These are phyloP conservation scores for Coprinopsis sp. DNA, from an alignment of 768 basidiomycete species.

Conservation along the genomic window DNA sequence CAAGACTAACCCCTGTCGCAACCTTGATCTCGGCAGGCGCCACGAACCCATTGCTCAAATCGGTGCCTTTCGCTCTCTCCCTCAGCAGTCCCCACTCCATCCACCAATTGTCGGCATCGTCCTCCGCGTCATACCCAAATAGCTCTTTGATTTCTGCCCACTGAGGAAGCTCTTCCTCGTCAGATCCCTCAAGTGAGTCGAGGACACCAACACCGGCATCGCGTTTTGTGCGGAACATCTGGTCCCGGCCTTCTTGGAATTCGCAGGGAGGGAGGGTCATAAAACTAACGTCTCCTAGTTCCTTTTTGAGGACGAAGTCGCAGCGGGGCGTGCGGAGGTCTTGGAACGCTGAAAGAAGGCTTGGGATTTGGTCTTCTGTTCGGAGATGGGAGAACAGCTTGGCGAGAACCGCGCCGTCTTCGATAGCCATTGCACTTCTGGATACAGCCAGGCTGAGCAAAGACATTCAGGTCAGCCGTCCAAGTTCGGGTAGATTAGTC, in stretches of 20 bases:
- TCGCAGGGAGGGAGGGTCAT: constrained; percentile 42
- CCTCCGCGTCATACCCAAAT: constrained; percentile 53
- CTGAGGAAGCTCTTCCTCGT: constrained; percentile 23
- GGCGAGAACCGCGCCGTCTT: constrained; percentile 58
- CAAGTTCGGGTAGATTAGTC: background rate
- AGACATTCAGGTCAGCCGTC: background rate
- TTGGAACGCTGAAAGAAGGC: constrained; percentile 50
- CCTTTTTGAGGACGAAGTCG: constrained; percentile 35
- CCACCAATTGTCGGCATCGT: constrained; percentile 62
- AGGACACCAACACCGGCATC: constrained; percentile 22
- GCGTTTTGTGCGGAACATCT: constrained; percentile 27
- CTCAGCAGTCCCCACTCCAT: constrained; percentile 45
- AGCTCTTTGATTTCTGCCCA: constrained; percentile 46
- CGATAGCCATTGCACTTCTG: constrained; percentile 51
- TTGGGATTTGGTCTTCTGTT: constrained; percentile 42
- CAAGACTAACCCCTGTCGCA: background rate
- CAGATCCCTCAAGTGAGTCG: constrained; percentile 11
- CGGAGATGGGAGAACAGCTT: constrained; percentile 55
- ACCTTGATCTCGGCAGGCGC: background rate
- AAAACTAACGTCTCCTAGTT: constrained; percentile 40
- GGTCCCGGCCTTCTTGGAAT: constrained; percentile 39
- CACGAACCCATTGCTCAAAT: constrained; percentile 9
- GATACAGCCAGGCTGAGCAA: constrained; percentile 42
- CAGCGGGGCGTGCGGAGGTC: constrained; percentile 50
- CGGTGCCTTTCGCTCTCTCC: constrained; percentile 28